Evolutionary conservation across 768 basidiomycete genomes (phyloP), one percentile per base, ranked within the genome.

Genomic region (Rhodotorula graminis): DNA sequence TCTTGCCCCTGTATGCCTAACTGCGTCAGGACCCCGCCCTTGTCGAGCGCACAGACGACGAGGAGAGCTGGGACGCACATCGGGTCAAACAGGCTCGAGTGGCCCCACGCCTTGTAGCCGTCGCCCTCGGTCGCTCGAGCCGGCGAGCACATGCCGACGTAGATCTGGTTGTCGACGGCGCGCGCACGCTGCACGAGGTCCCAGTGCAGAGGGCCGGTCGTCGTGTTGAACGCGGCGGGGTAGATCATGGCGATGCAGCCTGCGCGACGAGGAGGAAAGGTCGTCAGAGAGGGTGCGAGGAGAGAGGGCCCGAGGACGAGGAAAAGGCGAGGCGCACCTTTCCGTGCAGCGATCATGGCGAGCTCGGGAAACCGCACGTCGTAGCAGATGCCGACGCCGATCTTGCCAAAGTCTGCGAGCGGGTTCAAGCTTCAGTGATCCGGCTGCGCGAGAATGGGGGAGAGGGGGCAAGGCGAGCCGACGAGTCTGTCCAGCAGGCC

Each of bases 161-260:
- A 99, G n/a, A 98, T 87, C 81, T 98, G 94, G 78, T 98, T 97
- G 80, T 99, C 96, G 33, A 93, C 86, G 12, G 96, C 96, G 69
- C 94, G 93, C 67, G 89, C 88, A 62, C 90, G 86, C 79, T 91
- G 91, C 31, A 99, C 84, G 7, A 99, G 84, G 77, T 93, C 91
- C 96, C 96, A 99, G 80, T 98, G 93, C 60, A 96, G 82, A 2
- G 94, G 94, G 0, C 96, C 96, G 0, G 96, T 98, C 8, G 93
- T 96, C 78, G 87, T 82, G 80, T 97, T 99, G 86, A 99, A 98
- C 23, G 96, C 96, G 19, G 88, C 87, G 11, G 96, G 96, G 81
- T 97, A 97, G 64, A 97, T 86, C 76, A 96, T 86, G 15, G 90
- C 85, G 66, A 94, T 88, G 75, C 90, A 92, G 2, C 93, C 92